Conservation (phyloP, 2,329 filamentous ascomycete genomes). For the Ophiostoma angusticollis region DNA sequence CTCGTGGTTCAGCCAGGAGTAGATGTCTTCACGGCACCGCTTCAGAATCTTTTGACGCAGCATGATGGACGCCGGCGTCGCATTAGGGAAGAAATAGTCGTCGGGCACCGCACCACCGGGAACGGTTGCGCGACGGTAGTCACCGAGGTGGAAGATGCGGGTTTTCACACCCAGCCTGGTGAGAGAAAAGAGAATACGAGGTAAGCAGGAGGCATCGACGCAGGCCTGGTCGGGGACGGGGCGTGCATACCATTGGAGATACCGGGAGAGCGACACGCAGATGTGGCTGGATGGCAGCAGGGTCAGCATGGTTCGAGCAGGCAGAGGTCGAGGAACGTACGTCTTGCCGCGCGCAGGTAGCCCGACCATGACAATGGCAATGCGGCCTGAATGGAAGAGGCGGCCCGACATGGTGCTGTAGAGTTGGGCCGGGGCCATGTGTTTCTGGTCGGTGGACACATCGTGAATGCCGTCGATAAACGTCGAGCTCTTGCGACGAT, state of each 20-base stretch:
- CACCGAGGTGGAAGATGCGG: constrained; percentile 90
- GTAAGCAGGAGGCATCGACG: too few relatives aligned
- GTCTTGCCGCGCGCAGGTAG: constrained; percentile 93
- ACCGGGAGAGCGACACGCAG: constrained; percentile 86
- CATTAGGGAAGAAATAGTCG: constrained; percentile 96
- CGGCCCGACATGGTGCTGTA: constrained; percentile 97
- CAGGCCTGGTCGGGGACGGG: too few relatives aligned
- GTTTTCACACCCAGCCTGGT: constrained; percentile 88
- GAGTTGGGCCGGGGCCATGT: constrained; percentile 87
- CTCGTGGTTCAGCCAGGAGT: constrained; percentile 89
- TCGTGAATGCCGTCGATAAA: constrained; percentile 97
- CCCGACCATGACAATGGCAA: constrained; percentile 94
- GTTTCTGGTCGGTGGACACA: constrained; percentile 56
- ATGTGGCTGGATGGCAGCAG: constrained; percentile 51
- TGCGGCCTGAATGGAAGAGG: constrained; percentile 91
- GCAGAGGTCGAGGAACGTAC: constrained; percentile 31
- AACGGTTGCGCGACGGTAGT: constrained; percentile 87
- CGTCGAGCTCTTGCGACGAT: constrained; percentile 84
- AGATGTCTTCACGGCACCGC: constrained; percentile 94
- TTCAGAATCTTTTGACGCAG: constrained; percentile 94
- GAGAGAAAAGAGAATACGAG: neutral
- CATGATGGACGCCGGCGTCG: constrained; percentile 82
- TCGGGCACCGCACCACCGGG: constrained; percentile 78
- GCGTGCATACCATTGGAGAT: constrained; percentile 63
- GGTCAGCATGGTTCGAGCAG: neutral